Evolutionary conservation across 228 moss, liverwort and hornwort species (phyloP).

Genomic region (Sphagnum fallax): DNA sequence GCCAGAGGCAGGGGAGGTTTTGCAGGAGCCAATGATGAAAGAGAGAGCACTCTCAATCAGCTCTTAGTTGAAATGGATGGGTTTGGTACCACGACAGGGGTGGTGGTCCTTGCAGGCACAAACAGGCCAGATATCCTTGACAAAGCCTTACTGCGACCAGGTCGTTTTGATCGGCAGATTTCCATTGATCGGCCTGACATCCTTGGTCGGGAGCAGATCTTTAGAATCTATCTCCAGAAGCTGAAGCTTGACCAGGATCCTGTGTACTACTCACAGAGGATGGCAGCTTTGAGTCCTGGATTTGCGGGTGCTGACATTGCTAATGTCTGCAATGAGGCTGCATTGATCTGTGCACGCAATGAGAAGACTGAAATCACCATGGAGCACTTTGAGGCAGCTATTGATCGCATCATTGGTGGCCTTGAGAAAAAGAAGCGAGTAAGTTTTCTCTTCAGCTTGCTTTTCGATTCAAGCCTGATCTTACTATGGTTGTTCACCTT

Average conservation of each 20-base stretch:
- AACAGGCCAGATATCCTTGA: conserved; percentile 98
- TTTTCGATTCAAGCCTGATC: too few species aligned
- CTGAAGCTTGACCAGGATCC: conserved; percentile 84
- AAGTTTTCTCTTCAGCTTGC: background rate
- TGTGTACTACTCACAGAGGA: conserved; percentile 82
- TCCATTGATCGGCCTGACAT: conserved; percentile 93
- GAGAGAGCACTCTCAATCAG: conserved; percentile 98
- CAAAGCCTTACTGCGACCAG: conserved; percentile 90
- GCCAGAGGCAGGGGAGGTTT: conserved; percentile 98
- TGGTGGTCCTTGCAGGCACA: conserved; percentile 94
- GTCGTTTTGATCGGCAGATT: conserved; percentile 96
- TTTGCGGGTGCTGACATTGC: conserved; percentile 99
- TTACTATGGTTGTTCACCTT: too few species aligned
- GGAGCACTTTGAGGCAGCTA: conserved; percentile 97
- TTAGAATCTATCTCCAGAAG: conserved; percentile 89
- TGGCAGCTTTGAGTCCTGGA: conserved; percentile 95
- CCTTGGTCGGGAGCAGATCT: conserved; percentile 96
- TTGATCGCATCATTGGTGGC: conserved; percentile 95
- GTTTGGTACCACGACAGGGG: conserved; percentile 94
- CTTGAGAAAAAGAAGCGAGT: conserved; percentile 96
- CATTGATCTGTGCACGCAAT: conserved; percentile 82
- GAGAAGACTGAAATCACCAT: conserved; percentile 80
- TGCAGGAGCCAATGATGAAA: conserved; percentile 97
- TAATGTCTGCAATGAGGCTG: conserved; percentile 98
- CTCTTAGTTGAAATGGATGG: conserved; percentile 99